A percentile compares a stretch with the other conserved stretches of the same genome.
phyloP scores from a whole-genome alignment of 441 rosid genomes.

The Kokia cookei region DNA sequence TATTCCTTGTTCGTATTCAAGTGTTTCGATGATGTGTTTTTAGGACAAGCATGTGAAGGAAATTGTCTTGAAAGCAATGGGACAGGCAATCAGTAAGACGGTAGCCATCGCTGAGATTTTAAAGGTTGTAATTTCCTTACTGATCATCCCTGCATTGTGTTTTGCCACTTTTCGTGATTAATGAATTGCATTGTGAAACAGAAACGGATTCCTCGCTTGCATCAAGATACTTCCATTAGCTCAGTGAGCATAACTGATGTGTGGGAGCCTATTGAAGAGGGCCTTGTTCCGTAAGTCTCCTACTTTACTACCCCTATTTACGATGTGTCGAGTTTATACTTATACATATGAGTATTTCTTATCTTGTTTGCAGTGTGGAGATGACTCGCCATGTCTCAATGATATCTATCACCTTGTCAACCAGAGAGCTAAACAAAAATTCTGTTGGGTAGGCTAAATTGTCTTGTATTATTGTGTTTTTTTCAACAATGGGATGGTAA shows the following conservation, averaged over 20 bases:
- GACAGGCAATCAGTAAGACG: slow-evolving; percentile 90
- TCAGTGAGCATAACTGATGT: slow-evolving; percentile 83
- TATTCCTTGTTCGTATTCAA: background rate
- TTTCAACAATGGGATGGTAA: background rate
- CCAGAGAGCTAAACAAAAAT: slow-evolving; percentile 51
- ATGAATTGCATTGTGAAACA: slow-evolving; percentile 23
- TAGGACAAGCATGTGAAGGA: slow-evolving; percentile 71
- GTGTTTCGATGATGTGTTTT: background rate
- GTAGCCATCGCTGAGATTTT: slow-evolving; percentile 82
- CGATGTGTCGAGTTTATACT: background rate
- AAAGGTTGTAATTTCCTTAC: slow-evolving; percentile 40
- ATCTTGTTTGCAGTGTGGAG: slow-evolving; percentile 64
- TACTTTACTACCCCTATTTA: background rate
- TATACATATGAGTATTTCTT: slow-evolving; percentile 8
- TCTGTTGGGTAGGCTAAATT: slow-evolving; percentile 72
- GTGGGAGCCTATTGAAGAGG: slow-evolving; percentile 96
- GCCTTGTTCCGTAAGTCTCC: slow-evolving; percentile 70
- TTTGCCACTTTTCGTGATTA: background rate
- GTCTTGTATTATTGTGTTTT: background rate
- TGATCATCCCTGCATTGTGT: background rate
- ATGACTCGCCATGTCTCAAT: slow-evolving; percentile 88
- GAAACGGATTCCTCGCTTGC: slow-evolving; percentile 72
- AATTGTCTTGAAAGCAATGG: slow-evolving; percentile 92
- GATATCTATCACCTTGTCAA: slow-evolving; percentile 83
- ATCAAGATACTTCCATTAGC: slow-evolving; percentile 81